Conservation (phyloP, 202 grass and related monocot species). For the Saccharum hybrid region DNA sequence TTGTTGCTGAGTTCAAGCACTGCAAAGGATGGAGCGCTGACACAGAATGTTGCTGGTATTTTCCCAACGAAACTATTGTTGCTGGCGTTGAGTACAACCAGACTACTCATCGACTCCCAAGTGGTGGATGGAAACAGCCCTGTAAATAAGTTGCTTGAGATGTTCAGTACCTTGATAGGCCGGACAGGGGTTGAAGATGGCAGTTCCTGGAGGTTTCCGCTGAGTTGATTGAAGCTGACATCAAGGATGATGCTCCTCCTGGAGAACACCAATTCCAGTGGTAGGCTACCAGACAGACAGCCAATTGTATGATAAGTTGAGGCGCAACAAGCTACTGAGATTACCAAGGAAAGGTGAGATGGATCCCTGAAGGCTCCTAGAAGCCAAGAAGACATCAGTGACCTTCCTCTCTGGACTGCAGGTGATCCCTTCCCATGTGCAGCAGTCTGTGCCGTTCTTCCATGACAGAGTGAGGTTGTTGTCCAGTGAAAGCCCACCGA, state of each 20-base stretch:
- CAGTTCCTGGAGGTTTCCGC: slow-evolving; percentile 20
- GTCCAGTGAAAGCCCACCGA: slow-evolving; percentile 36
- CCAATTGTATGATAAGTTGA: slow-evolving; percentile 64
- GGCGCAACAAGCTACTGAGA: slow-evolving; percentile 52
- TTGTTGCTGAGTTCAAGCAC: slow-evolving; percentile 57
- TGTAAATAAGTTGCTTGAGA: slow-evolving; percentile 62
- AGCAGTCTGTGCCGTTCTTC: slow-evolving; percentile 50
- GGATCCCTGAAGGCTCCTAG: slow-evolving; percentile 50
- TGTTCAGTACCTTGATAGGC: slow-evolving; percentile 57
- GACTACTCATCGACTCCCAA: slow-evolving; percentile 37
- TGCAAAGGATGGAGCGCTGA: slow-evolving; percentile 10
- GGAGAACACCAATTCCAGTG: slow-evolving; percentile 53
- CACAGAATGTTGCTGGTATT: slow-evolving; percentile 50
- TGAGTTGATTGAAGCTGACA: slow-evolving; percentile 63
- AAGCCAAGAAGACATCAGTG: slow-evolving; percentile 54
- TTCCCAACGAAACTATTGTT: slow-evolving; percentile 60
- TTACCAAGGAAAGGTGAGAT: slow-evolving; percentile 64
- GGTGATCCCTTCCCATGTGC: slow-evolving; percentile 63
- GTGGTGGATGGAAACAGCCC: slow-evolving; percentile 28
- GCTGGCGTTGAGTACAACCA: slow-evolving; percentile 51
- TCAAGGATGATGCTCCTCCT: slow-evolving; percentile 54
- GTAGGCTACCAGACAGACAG: slow-evolving; percentile 50
- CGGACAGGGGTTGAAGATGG: slow-evolving; percentile 8
- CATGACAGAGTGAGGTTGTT: slow-evolving; percentile 1
- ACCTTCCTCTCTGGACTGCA: slow-evolving; percentile 41